Conservation (phyloP, 768 basidiomycete species). For the Panaeolus papilionaceus region DNA sequence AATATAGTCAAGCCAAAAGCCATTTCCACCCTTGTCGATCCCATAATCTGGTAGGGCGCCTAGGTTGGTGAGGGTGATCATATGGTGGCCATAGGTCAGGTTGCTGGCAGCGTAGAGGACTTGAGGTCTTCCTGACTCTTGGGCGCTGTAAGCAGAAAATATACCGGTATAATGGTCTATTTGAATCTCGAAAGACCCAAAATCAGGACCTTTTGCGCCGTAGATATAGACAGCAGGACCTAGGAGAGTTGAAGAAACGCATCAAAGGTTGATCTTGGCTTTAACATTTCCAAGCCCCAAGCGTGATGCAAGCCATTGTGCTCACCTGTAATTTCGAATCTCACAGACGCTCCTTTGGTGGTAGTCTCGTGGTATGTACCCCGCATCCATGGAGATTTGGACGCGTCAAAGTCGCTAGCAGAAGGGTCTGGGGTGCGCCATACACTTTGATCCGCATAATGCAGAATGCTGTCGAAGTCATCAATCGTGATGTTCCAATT, state of each 20-base stretch:
- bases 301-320: constrained; percentile 6
- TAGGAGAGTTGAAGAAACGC: constrained; percentile 22
- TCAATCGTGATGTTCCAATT: constrained; percentile 53
- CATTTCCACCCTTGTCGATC: constrained; percentile 41
- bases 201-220: constrained; percentile 47
- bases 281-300: background rate
- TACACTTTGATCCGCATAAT: constrained; percentile 43
- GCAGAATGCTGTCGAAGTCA: constrained; percentile 52
- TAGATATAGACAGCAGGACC: constrained; percentile 52
- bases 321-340: constrained; percentile 51
- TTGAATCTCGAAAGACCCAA: constrained; percentile 48
- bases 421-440: constrained; percentile 58
- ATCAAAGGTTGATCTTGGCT: background rate
- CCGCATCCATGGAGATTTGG: constrained; percentile 43
- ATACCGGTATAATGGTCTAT: constrained; percentile 36
- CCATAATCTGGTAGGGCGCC: constrained; percentile 37
- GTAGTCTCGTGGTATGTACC: constrained; percentile 52
- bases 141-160: constrained; percentile 1
- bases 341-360: constrained; percentile 40
- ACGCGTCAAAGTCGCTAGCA: constrained; percentile 40
- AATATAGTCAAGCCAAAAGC: constrained; percentile 50
- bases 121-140: constrained; percentile 35
- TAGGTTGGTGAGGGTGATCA: constrained; percentile 46
- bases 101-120: constrained; percentile 34
- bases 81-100: constrained; percentile 46